phyloP scores from a whole-genome alignment of 208 protist species.

The Crithidia thermophila region DNA sequence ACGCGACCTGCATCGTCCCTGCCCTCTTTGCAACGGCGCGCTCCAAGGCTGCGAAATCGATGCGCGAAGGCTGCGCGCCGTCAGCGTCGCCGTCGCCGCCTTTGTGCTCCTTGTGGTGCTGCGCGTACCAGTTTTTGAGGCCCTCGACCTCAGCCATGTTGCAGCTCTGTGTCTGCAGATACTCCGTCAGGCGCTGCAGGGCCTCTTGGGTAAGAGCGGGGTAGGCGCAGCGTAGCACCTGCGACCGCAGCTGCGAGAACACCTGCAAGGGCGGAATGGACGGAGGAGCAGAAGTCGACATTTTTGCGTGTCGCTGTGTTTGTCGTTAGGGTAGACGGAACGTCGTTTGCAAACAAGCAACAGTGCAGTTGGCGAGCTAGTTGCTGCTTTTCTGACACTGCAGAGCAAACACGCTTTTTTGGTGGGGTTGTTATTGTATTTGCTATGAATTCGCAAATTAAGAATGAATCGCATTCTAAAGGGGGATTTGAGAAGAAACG shows the following conservation, averaged over 20 bases:
- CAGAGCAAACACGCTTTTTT: too few relatives aligned
- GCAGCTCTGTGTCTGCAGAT: constrained; percentile 22
- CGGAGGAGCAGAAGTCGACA: not conserved
- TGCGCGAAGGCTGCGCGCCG: too few relatives aligned
- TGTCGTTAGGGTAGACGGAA: too few relatives aligned
- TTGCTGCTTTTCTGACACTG: too few relatives aligned
- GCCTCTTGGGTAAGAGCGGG: not conserved
- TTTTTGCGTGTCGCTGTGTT: constrained; percentile 14
- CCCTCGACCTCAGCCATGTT: constrained; percentile 22
- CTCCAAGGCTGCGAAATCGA: constrained; percentile 4
- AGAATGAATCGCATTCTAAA: too few relatives aligned
- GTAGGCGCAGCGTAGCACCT: not conserved
- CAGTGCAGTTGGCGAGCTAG: too few relatives aligned
- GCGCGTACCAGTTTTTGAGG: constrained; percentile 10
- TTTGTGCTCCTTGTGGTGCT: constrained; percentile 1
- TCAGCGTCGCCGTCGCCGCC: not conserved
- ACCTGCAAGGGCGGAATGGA: constrained; percentile 15
- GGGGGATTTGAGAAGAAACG: too few relatives aligned
- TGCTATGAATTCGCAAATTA: too few relatives aligned
- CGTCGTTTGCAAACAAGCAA: too few relatives aligned
- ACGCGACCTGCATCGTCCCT: not conserved
- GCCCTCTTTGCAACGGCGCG: constrained; percentile 3
- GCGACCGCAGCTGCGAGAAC: constrained; percentile 14
- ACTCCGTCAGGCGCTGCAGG: constrained; percentile 1
- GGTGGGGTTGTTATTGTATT: too few relatives aligned